A percentile compares a stretch with the other conserved stretches of the same genome.
These are phyloP conservation scores for Schizonepeta tenuifolia DNA, from an alignment of 257 asterid genomes.

Conservation along the genomic window DNA sequence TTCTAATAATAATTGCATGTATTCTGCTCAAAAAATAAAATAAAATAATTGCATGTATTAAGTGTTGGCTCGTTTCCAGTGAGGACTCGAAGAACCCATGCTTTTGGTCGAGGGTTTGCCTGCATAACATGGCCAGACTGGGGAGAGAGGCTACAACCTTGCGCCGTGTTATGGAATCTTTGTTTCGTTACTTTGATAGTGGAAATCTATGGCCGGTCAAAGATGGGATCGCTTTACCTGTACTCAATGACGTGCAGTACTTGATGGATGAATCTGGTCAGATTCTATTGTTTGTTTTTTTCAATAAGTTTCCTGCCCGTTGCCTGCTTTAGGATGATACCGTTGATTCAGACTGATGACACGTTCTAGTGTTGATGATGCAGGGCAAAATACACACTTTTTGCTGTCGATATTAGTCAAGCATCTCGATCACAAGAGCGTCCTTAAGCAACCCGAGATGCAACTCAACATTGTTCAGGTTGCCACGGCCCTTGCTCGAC, in stretches of 20 bases:
- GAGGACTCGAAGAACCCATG: constrained; percentile 71
- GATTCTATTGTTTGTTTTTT: constrained; percentile 12
- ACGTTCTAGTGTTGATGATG: constrained; percentile 31
- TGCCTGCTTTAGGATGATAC: not conserved
- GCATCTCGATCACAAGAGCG: constrained; percentile 92
- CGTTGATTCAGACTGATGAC: constrained; percentile 9
- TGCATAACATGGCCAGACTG: constrained; percentile 86
- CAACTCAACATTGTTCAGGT: constrained; percentile 89
- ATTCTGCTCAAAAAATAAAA: no score
- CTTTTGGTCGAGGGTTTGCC: constrained; percentile 91
- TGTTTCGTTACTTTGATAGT: constrained; percentile 83
- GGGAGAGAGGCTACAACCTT: constrained; percentile 93
- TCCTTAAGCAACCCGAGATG: constrained; percentile 77
- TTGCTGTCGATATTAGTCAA: constrained; percentile 83
- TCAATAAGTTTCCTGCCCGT: not conserved
- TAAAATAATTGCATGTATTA: no score
- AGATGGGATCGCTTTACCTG: constrained; percentile 81
- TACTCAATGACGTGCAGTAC: constrained; percentile 83
- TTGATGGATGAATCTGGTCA: constrained; percentile 88
- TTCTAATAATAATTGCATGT: not conserved
- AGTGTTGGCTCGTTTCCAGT: constrained; percentile 45
- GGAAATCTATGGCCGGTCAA: constrained; percentile 76
- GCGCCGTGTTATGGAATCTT: constrained; percentile 92
- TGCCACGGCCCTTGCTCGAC: constrained; percentile 68
- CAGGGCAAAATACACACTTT: constrained; percentile 89